Conservation (phyloP, 345 rosid species). For the Lumnitzera littorea region DNA sequence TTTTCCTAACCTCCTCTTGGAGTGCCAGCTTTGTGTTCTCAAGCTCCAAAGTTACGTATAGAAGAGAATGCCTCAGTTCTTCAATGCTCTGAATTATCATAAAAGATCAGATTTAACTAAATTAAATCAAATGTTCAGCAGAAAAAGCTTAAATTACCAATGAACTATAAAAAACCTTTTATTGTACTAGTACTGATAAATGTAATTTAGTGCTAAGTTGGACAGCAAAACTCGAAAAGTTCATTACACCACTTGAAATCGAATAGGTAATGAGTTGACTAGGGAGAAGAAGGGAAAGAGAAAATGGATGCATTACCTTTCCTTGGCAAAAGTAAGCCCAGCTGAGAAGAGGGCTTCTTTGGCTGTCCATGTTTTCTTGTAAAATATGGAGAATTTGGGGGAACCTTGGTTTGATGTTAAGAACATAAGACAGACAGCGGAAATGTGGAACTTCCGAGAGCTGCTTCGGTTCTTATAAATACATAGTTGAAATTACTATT, state of each 20-base stretch:
- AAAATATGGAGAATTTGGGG: neutral
- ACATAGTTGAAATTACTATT: neutral
- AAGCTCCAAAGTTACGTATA: conserved; percentile 66
- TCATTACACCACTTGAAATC: no score
- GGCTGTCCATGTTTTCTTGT: conserved; percentile 11
- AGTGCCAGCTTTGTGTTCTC: conserved; percentile 59
- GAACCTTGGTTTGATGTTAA: neutral
- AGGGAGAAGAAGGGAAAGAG: neutral
- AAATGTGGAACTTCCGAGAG: neutral
- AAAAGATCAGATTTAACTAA: neutral
- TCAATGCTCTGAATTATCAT: conserved; percentile 50
- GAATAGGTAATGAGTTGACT: no score
- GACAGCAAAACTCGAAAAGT: no score
- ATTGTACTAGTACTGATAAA: neutral
- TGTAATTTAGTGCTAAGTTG: neutral
- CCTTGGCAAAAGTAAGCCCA: conserved; percentile 63
- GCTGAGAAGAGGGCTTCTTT: conserved; percentile 36
- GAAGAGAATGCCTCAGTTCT: conserved; percentile 62
- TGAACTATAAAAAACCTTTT: neutral
- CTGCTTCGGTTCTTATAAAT: conserved; percentile 1
- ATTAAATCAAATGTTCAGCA: neutral
- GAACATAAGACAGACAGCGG: no score
- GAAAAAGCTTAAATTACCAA: neutral
- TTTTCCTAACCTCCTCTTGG: conserved; percentile 67
- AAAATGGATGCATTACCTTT: conserved; percentile 27